Evolutionary conservation across 2,329 filamentous ascomycete species (phyloP), one percentile per base, ranked within the genome.

Genomic region (Endoconidiophora laricicola): DNA sequence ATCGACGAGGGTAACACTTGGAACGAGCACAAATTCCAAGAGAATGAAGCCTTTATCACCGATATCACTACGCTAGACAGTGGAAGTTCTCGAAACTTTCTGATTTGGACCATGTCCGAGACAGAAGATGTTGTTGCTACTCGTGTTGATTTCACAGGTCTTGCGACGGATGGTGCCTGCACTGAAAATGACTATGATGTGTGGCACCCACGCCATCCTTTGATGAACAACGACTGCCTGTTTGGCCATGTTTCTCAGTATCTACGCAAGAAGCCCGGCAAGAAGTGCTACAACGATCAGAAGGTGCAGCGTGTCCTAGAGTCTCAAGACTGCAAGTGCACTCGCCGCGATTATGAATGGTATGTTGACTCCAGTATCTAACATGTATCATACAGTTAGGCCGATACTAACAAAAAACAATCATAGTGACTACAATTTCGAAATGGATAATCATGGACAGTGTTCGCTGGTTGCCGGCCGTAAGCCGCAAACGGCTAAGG

Each of bases 221-320:
- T 81, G 54, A 75, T 83, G 56, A 68, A 83, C 6, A 72, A 86
- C 55, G 78, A 87, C 57, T 98, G 91, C 63, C 72, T 98, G 2
- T 98, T 98, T 60, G 91, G 91, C 1, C 93, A 96, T 61, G 75
- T 85, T 52, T 79, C 88, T 26, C 76, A 85, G 60, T 98, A 95
- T 60, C 77, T 94, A 59, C 85, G 91, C 62, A 98, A 96, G 74
- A 88, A 83, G 64, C 65, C 72, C n/a, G 78, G 80, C 14, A 71
- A 73, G 18, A 67, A 81, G 44, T 98, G 91, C 69, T 94, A 80
- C 70, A 95, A 94, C 59, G 79, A 82, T 47, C 74, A 76, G 61
- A 75, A 73, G 55, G 75, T 93, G 55, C 71, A 79, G 56, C 77
- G 79, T 55, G 69, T 90, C 23, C 81, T 88, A 64, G 73, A 74